Percentiles rank a stretch among this genome's conserved stretches.
Evolutionary conservation across 225 moss, liverwort and hornwort species (phyloP).

Genomic region (Pseudoscleropodium purum): DNA sequence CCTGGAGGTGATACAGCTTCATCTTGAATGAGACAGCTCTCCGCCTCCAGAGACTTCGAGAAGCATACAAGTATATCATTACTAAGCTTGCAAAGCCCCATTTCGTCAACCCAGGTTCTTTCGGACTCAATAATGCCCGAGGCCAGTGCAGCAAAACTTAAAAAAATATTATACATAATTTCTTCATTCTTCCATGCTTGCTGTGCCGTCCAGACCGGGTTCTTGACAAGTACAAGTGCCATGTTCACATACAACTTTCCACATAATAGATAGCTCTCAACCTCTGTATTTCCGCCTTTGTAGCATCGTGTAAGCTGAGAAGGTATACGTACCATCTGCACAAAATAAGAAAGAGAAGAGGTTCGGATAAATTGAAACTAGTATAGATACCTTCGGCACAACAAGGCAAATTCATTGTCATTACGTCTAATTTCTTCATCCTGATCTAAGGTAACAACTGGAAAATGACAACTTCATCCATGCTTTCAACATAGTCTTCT

Average conservation of each 20-base stretch:
- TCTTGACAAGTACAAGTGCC: slow-evolving; percentile 36
- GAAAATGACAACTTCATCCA: not conserved
- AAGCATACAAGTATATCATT: slow-evolving; percentile 23
- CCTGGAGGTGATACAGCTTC: not conserved
- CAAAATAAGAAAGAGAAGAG: not conserved
- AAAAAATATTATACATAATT: slow-evolving; percentile 32
- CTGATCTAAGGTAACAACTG: not conserved
- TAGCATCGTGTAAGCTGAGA: slow-evolving; percentile 45
- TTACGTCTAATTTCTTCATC: not conserved
- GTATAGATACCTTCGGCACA: not conserved
- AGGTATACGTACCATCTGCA: slow-evolving; percentile 68
- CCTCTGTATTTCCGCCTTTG: slow-evolving; percentile 41
- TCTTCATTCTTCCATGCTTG: slow-evolving; percentile 20
- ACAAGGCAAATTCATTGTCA: not conserved
- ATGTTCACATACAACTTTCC: slow-evolving; percentile 40
- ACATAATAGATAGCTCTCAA: slow-evolving; percentile 34
- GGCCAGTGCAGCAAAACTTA: slow-evolving; percentile 60
- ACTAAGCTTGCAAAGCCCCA: slow-evolving; percentile 43
- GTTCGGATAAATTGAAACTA: not conserved
- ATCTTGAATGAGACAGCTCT: not conserved
- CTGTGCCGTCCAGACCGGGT: slow-evolving; percentile 13
- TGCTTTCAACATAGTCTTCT: not conserved
- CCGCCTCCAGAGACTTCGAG: slow-evolving; percentile 16
- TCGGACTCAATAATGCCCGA: slow-evolving; percentile 37
- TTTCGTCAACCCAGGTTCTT: slow-evolving; percentile 30